Evolutionary conservation across 2,329 filamentous ascomycete genomes (phyloP).

Genomic region (Rhytidhysteron rufulum): DNA sequence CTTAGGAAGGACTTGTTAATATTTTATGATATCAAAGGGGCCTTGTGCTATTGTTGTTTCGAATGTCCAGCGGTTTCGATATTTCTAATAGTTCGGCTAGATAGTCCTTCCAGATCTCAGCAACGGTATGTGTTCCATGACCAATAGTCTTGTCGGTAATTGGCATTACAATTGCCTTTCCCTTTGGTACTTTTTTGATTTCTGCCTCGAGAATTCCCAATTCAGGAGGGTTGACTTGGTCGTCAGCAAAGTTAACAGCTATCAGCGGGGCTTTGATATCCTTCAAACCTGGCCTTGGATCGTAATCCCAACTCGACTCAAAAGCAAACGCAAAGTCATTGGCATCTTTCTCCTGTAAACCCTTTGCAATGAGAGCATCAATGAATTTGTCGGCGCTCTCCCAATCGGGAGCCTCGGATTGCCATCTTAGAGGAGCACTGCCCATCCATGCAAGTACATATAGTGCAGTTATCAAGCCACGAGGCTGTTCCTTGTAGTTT

Average conservation of each 20-base stretch:
- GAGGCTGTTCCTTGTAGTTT: constrained; percentile 15
- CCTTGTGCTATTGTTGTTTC: too few relatives aligned
- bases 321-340: constrained; percentile 17
- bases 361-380: constrained; percentile 6
- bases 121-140: constrained; percentile 1
- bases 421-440: constrained; percentile 15
- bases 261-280: constrained; percentile 16
- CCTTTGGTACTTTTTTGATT: constrained; percentile 6
- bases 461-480: constrained; percentile 11
- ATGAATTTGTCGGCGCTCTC: constrained; percentile 17
- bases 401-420: constrained; percentile 12
- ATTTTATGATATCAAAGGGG: too few relatives aligned
- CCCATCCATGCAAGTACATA: constrained; percentile 17
- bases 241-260: constrained; percentile 24
- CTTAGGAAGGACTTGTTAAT: too few relatives aligned
- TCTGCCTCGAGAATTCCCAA: constrained; percentile 17
- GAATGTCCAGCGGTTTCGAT: too few relatives aligned
- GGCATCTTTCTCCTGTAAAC: constrained; percentile 10
- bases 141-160: not conserved
- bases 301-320: constrained; percentile 18
- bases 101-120: not conserved
- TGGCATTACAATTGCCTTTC: constrained; percentile 1
- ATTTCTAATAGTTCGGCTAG: too few relatives aligned
- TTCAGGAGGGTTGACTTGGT: constrained; percentile 25
- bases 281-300: constrained; percentile 16